Base-by-base conservation (phyloP, 805 yeast species). In the Candida dajiaensis region DNA sequence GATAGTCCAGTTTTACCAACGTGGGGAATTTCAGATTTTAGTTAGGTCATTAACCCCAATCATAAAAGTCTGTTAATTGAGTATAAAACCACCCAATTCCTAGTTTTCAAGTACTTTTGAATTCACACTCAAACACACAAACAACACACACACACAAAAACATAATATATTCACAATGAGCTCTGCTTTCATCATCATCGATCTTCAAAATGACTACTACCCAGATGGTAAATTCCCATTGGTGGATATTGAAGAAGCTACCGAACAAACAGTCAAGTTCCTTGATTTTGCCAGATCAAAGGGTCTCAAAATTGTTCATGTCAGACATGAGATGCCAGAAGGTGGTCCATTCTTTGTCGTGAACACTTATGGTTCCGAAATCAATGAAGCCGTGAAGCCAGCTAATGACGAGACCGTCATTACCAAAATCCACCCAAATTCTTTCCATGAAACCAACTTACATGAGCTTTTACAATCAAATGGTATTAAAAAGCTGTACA, bases 201-300 rank as follows among this genome's bases (percentile, higher is more conserved):
- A 55, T 16, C 29, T 55, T 3, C 59, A 55, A 35, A 55, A 53
- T 42, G 59, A 55, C 22, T 55, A 53, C 46, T 55, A 48, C 39
- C 40, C 50, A 31, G 43, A 38, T 5, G 59, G 59, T 6, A 26
- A 21, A 19, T 47, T 48, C 41, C 31, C 47, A n/a, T 28, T 55
- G 10, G 47, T 31, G 12, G 43, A 48, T 23, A 51, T 53, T 28
- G 39, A 50, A 6, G 40, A 40, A 20, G 47, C 56, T 3, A 23
- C 50, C n/a, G 42, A 23, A 3, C 45, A 51, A 9, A 50, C 52
- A 16, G 46, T 50, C 2, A 15, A 45, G 18, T 44, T 55, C 22
- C 45, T 53, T 4, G 11, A 45, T 10, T 48, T 44, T 22, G 52
- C 45, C 7, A 49, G 58, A 42, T 4, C 13, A 16, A 19, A 33